Evolutionary conservation across 345 rosid genomes (phyloP).

Genomic region (Corchorus olitorius): DNA sequence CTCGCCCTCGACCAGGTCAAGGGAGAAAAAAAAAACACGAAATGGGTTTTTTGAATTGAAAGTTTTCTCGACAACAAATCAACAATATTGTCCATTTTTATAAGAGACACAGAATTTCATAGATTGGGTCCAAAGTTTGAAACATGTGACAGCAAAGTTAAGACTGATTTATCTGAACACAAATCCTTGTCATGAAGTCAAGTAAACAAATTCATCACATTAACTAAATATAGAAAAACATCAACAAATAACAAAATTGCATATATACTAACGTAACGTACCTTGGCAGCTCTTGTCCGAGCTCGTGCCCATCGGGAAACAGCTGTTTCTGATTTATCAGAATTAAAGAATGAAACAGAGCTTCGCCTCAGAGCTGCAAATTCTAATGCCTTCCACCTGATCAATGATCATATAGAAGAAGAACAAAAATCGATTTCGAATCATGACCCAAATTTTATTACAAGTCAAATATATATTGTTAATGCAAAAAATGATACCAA

Average conservation of each 20-base stretch:
- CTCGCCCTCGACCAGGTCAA: not conserved
- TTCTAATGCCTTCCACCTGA: conserved; percentile 43
- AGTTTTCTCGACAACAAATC: no score
- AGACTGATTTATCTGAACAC: not conserved
- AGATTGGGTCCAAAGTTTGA: not conserved
- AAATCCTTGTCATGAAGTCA: not conserved
- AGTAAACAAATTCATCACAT: not conserved
- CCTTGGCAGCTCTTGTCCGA: conserved; percentile 46
- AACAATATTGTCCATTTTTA: not conserved
- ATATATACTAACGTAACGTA: no score
- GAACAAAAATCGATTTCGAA: no score
- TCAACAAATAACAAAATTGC: not conserved
- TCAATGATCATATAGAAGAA: conserved; percentile 3
- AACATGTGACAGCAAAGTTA: not conserved
- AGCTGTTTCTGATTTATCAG: conserved; percentile 35
- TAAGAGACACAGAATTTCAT: not conserved
- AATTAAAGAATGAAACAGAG: conserved; percentile 41
- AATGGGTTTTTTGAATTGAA: not conserved
- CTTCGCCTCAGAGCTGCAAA: conserved; percentile 29
- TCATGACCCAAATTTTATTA: no score
- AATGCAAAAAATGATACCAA: no score
- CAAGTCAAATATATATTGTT: no score
- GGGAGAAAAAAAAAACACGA: not conserved
- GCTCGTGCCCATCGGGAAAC: conserved; percentile 53
- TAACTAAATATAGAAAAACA: no score